Base-by-base conservation (phyloP, 192 early-diverging fungal species). In the Phlyctochytrium planicorne region DNA sequence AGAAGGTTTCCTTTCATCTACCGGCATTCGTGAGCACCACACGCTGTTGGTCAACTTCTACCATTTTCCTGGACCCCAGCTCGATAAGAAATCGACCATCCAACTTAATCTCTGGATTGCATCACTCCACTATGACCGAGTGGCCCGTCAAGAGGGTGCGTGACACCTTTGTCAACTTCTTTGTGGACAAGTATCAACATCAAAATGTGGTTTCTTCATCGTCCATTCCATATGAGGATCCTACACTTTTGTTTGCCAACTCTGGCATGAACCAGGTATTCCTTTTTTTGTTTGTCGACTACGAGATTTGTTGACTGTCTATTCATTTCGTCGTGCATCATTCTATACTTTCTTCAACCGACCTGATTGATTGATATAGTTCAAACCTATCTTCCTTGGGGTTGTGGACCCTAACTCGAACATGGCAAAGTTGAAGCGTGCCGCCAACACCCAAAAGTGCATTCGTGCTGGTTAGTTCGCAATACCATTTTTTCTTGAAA, bases 381-480 rank as follows among this genome's bases (percentile, higher is more conserved):
- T 90, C 80, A 98, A 98, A 73, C 91, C 94, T 29, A 94, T 98
- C 71, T 96, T 98, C 78, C 87, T 92, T 78, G 96, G 95, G 68
- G 94, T 91, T 17, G 90, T 93, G 32, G 96, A 98, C 62, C 93
- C 91, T n/a, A 90, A 91, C 74, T 90, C 96, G 17, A 89, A 91
- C 60, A 88, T 96, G 72, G 92, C 89, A 66, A 95, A 91, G 76
- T 87, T 95, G 60, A 90, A 84, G 34, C 87, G 95, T 65, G 94
- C 94, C n/a, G 89, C 87, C 70, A 96, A 98, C 85, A 91, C 90
- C 36, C 97, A 98, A 85, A 97, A 97, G 80, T 98, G 97, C 82
- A 97, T 98, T 74, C 90, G 97, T 76, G 97, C 97, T 20, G 97
- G 96, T 91, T 82, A 60, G 69, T 52, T 20, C 52, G 3, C 16